A percentile compares a stretch with the other conserved stretches of the same genome.
phyloP scores from a whole-genome alignment of 164 flowering plant species.

The Magnolia kwangsiensis region DNA sequence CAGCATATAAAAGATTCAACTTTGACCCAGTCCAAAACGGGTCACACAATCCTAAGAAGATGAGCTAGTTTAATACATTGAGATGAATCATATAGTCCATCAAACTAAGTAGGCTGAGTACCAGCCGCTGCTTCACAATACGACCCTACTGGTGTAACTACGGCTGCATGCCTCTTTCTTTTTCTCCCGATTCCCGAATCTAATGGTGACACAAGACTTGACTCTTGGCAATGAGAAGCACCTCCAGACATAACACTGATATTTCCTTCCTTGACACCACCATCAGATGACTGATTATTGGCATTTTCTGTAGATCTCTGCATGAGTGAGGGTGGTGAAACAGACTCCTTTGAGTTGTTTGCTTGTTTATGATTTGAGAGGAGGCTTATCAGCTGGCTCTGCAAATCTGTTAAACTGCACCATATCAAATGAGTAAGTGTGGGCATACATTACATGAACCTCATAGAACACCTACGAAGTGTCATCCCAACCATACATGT shows the following conservation, averaged over 20 bases:
- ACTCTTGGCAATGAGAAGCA: slow-evolving; percentile 1
- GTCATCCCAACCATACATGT: neutral
- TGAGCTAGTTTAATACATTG: neutral
- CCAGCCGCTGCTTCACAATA: slow-evolving; percentile 9
- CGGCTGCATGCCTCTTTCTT: slow-evolving; percentile 1
- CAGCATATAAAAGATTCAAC: neutral
- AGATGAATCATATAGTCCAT: neutral
- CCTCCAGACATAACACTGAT: slow-evolving; percentile 1
- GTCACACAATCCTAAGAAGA: neutral
- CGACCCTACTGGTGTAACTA: slow-evolving; percentile 7
- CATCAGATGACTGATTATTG: neutral
- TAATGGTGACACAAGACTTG: neutral
- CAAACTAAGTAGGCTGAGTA: neutral
- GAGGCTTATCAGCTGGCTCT: slow-evolving; percentile 40
- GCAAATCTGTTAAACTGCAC: slow-evolving; percentile 36
- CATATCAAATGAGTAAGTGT: neutral
- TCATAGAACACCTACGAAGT: neutral
- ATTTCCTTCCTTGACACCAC: neutral
- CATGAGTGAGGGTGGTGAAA: neutral
- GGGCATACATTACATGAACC: neutral
- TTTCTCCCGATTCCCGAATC: slow-evolving; percentile 1
- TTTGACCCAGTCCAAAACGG: neutral
- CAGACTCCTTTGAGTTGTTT: neutral
- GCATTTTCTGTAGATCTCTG: slow-evolving; percentile 1
- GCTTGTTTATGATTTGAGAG: slow-evolving; percentile 26